Percentiles rank a stretch among this genome's conserved stretches.
Evolutionary conservation across 768 basidiomycete species (phyloP).

Genomic region (Kondoa subrosea): DNA sequence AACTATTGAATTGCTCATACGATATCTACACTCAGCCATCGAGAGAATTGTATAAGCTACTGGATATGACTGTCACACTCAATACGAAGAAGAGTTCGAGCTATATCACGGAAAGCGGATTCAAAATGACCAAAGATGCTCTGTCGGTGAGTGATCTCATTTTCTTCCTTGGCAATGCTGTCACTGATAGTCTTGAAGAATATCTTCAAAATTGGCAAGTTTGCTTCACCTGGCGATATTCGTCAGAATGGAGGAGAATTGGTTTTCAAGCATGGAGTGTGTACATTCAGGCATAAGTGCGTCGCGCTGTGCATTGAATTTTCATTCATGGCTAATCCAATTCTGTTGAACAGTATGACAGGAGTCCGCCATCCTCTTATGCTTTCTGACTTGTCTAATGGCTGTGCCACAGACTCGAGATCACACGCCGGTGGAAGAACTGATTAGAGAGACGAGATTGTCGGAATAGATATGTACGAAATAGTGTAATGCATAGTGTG

Average conservation of each 20-base stretch:
- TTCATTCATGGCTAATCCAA: neutral
- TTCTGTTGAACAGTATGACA: neutral
- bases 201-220: no score
- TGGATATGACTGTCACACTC: neutral
- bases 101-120: neutral
- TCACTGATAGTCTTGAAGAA: neutral
- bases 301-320: neutral
- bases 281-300: neutral
- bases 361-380: neutral
- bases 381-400: no score
- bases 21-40: constrained; percentile 4
- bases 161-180: neutral
- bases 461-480: no score
- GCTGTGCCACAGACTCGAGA: neutral
- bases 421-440: neutral
- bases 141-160: neutral
- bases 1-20: neutral
- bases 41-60: neutral
- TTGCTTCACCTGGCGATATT: neutral
- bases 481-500: no score
- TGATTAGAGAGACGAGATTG: neutral
- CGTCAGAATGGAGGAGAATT: constrained; percentile 2
- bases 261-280: neutral
- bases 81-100: neutral
- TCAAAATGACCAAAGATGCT: neutral